Percentiles rank a stretch among this genome's conserved stretches.
These are phyloP conservation scores for Sanghuangporus baumii DNA, from an alignment of 1,284 basidiomycete species.

Conservation along the genomic window DNA sequence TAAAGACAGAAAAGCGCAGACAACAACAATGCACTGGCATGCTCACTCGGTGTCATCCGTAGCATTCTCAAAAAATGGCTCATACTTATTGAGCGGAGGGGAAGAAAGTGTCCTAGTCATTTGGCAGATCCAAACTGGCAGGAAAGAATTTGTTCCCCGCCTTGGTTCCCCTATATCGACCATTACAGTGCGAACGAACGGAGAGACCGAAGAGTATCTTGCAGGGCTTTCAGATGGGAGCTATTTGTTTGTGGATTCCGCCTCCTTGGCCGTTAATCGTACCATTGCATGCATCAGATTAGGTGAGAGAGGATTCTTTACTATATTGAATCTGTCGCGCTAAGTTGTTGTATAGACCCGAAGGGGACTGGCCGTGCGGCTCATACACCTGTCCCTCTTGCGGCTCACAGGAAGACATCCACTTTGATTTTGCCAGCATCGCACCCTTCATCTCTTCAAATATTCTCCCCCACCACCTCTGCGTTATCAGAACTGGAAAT, in stretches of 20 bases:
- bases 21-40: constrained; percentile 94
- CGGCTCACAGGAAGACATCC: constrained; percentile 66
- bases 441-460: constrained; percentile 91
- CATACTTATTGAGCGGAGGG: constrained; percentile 91
- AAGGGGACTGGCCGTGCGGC: constrained; percentile 8
- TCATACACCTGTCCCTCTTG: constrained; percentile 45
- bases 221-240: constrained; percentile 82
- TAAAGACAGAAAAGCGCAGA: constrained; percentile 72
- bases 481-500: constrained; percentile 86
- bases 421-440: constrained; percentile 87
- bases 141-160: constrained; percentile 88
- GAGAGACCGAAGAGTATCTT: constrained; percentile 72
- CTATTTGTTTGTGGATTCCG: constrained; percentile 72
- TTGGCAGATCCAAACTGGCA: constrained; percentile 87
- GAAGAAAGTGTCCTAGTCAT: constrained; percentile 95
- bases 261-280: constrained; percentile 67
- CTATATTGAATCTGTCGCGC: not conserved
- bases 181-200: constrained; percentile 50
- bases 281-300: constrained; percentile 77
- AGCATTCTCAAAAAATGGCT: constrained; percentile 86
- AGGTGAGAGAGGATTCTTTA: constrained; percentile 39
- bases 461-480: constrained; percentile 74
- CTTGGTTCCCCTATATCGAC: constrained; percentile 84
- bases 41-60: constrained; percentile 91
- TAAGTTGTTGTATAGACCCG: constrained; percentile 7